Evolutionary conservation across 2,329 filamentous ascomycete species (phyloP).

Genomic region (Diaporthe vaccinii): DNA sequence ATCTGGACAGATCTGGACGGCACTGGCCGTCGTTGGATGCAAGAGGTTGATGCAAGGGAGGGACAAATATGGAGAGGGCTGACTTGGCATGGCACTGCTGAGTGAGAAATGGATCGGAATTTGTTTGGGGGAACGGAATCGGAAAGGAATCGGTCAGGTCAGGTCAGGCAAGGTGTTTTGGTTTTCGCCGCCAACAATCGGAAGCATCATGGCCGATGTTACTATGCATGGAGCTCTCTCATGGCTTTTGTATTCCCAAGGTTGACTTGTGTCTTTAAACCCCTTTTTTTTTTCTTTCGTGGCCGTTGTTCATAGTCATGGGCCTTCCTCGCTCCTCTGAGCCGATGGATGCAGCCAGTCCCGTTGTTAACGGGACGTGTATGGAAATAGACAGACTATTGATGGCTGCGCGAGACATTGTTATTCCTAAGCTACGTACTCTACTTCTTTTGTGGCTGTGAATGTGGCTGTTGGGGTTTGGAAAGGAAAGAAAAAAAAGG

Average conservation of each 20-base stretch:
- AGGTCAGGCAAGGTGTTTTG: slow-evolving; percentile 29
- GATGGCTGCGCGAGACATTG: slow-evolving; percentile 26
- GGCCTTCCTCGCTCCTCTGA: background rate
- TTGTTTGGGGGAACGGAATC: slow-evolving; percentile 14
- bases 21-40: slow-evolving; percentile 5
- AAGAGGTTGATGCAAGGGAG: background rate
- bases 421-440: background rate
- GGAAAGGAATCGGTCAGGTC: slow-evolving; percentile 22
- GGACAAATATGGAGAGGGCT: background rate
- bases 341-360: slow-evolving; percentile 26
- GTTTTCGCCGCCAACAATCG: slow-evolving; percentile 31
- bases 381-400: slow-evolving; percentile 22
- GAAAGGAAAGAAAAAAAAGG: too few species aligned
- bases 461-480: background rate
- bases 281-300: background rate
- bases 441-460: background rate
- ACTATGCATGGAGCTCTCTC: slow-evolving; percentile 33
- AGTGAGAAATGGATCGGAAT: slow-evolving; percentile 18
- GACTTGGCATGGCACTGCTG: background rate
- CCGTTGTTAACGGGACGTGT: background rate
- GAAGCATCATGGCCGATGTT: slow-evolving; percentile 35
- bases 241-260: slow-evolving; percentile 36
- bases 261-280: slow-evolving; percentile 11
- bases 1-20: slow-evolving; percentile 7
- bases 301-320: slow-evolving; percentile 35